Evolutionary conservation across 1,139 yeast species (phyloP).

Genomic region (Saccharomyces hybrid): DNA sequence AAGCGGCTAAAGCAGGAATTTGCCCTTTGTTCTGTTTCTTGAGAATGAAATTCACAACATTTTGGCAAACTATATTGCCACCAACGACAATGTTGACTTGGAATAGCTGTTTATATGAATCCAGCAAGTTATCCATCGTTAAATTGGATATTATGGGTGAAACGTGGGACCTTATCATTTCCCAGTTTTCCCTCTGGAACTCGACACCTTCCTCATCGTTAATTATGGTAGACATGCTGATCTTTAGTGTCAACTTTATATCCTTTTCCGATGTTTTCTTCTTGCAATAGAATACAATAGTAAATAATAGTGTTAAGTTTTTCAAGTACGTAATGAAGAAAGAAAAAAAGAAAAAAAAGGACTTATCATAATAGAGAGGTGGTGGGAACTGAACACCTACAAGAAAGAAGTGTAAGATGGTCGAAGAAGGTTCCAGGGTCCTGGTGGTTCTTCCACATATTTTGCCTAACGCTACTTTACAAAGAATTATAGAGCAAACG

Average conservation of each 20-base stretch:
- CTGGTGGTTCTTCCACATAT: background rate
- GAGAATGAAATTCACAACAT: slow-evolving; percentile 8
- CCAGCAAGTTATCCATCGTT: slow-evolving; percentile 6
- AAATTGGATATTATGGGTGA: slow-evolving; percentile 7
- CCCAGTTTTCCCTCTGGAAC: slow-evolving; percentile 16
- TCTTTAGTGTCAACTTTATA: background rate
- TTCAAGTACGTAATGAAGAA: background rate
- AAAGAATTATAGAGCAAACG: background rate
- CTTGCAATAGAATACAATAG: background rate
- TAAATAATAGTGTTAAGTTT: background rate
- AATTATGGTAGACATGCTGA: no score
- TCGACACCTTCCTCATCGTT: background rate
- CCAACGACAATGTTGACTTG: slow-evolving; percentile 17
- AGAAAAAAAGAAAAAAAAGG: no score
- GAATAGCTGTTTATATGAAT: slow-evolving; percentile 9
- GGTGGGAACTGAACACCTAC: background rate
- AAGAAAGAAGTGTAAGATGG: background rate
- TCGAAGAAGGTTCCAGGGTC: background rate
- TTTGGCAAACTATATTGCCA: slow-evolving; percentile 6
- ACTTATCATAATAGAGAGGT: background rate
- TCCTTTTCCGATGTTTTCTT: background rate
- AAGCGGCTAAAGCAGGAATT: slow-evolving; percentile 48
- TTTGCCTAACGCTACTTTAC: background rate
- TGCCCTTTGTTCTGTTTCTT: slow-evolving; percentile 10
- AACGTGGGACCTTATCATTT: slow-evolving; percentile 9